These are phyloP conservation scores for Phyllosticta citribraziliensis DNA, from an alignment of 2,329 filamentous ascomycete genomes.

Conservation along the genomic window DNA sequence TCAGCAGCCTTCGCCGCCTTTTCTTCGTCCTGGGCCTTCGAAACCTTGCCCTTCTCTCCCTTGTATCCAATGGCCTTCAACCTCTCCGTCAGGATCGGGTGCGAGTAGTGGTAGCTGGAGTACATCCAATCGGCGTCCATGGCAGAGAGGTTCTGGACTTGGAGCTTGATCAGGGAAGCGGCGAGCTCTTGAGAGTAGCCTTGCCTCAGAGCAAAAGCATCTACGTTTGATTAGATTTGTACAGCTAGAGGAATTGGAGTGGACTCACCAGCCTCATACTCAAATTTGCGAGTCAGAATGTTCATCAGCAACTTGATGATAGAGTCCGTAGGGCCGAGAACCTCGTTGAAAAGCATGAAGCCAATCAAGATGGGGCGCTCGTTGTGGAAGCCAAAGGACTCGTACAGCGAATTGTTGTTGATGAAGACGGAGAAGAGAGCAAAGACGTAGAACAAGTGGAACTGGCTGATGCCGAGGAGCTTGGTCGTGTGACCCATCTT, in stretches of 20 bases:
- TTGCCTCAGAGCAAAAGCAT: constrained; percentile 75
- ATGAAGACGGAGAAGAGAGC: constrained; percentile 94
- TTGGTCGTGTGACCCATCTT: constrained; percentile 89
- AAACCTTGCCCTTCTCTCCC: constrained; percentile 46
- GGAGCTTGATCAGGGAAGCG: constrained; percentile 85
- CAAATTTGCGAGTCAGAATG: constrained; percentile 83
- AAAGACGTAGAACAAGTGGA: constrained; percentile 95
- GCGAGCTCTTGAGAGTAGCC: constrained; percentile 80
- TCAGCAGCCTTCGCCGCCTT: constrained; percentile 62
- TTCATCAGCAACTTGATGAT: constrained; percentile 94
- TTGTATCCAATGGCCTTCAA: constrained; percentile 86
- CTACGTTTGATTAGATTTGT: constrained; percentile 22
- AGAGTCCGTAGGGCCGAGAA: constrained; percentile 90
- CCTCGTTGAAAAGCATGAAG: constrained; percentile 94
- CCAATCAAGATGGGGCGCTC: constrained; percentile 90
- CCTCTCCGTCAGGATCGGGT: constrained; percentile 90
- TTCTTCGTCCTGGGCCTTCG: constrained; percentile 44
- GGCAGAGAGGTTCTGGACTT: constrained; percentile 94
- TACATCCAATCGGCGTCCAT: constrained; percentile 99
- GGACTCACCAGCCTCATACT: constrained; percentile 73
- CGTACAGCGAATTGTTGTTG: constrained; percentile 85
- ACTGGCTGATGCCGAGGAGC: constrained; percentile 69
- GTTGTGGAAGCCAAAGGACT: constrained; percentile 77
- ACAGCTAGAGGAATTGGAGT: background rate
- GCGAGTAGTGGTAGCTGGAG: constrained; percentile 96